These are phyloP conservation scores for Collariella sp. DNA, from an alignment of 495 filamentous ascomycete genomes.

Conservation along the genomic window DNA sequence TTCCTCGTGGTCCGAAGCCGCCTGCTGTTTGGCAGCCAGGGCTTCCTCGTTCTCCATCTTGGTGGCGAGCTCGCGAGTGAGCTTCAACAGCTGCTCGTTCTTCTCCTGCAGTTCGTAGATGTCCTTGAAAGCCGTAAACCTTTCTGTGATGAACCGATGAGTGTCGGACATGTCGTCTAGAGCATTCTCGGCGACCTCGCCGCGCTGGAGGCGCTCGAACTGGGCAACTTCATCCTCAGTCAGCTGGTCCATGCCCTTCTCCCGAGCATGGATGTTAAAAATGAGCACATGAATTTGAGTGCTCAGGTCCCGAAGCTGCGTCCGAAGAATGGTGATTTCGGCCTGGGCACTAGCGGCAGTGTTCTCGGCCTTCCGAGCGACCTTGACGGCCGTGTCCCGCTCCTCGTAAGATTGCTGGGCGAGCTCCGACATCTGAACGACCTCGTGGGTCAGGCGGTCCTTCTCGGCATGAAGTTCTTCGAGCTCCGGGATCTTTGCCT, in stretches of 20 bases:
- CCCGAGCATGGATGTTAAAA: slow-evolving; percentile 66
- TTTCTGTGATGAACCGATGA: slow-evolving; percentile 75
- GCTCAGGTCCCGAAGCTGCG: slow-evolving; percentile 84
- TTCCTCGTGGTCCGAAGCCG: slow-evolving; percentile 64
- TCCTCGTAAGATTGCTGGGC: slow-evolving; percentile 53
- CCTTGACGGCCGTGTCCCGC: slow-evolving; percentile 48
- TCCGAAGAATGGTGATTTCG: slow-evolving; percentile 71
- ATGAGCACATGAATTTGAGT: slow-evolving; percentile 82
- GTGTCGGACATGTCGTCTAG: slow-evolving; percentile 69
- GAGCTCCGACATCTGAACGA: slow-evolving; percentile 70
- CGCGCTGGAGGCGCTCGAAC: slow-evolving; percentile 63
- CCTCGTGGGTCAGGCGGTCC: slow-evolving; percentile 57
- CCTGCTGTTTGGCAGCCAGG: slow-evolving; percentile 54
- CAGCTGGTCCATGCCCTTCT: slow-evolving; percentile 68
- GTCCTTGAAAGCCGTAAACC: slow-evolving; percentile 73
- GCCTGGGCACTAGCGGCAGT: slow-evolving; percentile 59
- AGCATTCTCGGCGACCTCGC: slow-evolving; percentile 51
- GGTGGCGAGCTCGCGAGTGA: slow-evolving; percentile 74
- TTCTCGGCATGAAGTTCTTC: slow-evolving; percentile 60
- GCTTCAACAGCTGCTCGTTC: slow-evolving; percentile 71
- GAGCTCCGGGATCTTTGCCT: slow-evolving; percentile 60
- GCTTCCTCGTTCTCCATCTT: slow-evolving; percentile 90
- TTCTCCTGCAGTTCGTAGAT: slow-evolving; percentile 80
- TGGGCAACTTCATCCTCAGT: slow-evolving; percentile 53
- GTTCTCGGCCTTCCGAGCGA: slow-evolving; percentile 62